Percentiles rank a stretch among this genome's conserved stretches.
These are phyloP conservation scores for Trametes sanguinea DNA, from an alignment of 768 basidiomycete species.

Conservation along the genomic window DNA sequence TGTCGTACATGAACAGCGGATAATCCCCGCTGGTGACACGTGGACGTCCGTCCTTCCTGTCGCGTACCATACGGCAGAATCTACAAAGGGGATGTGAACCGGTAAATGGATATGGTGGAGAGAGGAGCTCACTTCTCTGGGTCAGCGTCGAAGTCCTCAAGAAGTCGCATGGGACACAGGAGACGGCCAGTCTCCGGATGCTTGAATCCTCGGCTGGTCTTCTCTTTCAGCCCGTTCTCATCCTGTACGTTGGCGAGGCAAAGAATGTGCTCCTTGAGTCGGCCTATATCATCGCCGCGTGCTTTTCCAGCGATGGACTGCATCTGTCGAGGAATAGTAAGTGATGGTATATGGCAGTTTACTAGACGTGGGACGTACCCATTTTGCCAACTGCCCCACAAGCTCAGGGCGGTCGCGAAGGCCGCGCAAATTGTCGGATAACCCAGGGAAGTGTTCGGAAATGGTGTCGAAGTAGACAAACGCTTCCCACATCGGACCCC, in stretches of 20 bases:
- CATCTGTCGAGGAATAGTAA: neutral
- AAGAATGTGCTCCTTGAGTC: neutral
- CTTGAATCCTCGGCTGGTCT: neutral
- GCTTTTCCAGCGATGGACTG: neutral
- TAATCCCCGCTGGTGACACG: neutral
- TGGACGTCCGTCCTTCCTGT: neutral
- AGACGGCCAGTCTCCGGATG: neutral
- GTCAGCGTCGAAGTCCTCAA: neutral
- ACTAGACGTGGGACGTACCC: no score
- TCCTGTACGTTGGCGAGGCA: neutral
- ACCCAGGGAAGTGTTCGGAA: no score
- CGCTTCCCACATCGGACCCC: neutral
- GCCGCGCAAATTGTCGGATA: no score
- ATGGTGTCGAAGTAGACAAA: no score
- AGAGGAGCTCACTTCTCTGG: neutral
- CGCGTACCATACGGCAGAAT: neutral
- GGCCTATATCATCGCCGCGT: neutral
- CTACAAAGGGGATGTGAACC: neutral
- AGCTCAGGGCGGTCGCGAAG: neutral
- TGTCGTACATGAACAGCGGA: neutral
- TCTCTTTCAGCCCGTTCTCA: neutral
- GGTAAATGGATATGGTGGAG: neutral
- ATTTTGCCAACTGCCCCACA: neutral
- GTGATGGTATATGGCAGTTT: neutral
- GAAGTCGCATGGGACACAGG: neutral